These are phyloP conservation scores for Penicillium pulvis DNA, from an alignment of 495 filamentous ascomycete species.

Conservation along the genomic window DNA sequence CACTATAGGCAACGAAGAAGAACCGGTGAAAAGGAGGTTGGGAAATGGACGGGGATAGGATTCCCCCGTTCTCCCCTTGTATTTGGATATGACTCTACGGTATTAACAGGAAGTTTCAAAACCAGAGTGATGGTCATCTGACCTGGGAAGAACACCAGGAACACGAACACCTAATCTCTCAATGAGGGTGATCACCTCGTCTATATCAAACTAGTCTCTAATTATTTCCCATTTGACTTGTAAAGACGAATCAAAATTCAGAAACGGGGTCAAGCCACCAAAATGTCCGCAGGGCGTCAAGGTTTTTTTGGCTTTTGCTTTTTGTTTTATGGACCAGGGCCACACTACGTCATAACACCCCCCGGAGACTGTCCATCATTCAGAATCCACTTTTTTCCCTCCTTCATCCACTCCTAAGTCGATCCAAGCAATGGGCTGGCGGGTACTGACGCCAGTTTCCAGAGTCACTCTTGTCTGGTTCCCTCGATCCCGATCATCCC, in stretches of 20 bases:
- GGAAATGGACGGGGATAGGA: not conserved
- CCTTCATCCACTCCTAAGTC: conserved; percentile 27
- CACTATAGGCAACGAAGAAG: not conserved
- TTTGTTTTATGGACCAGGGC: conserved; percentile 24
- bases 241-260: not conserved
- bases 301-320: conserved; percentile 1
- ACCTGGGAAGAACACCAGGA: not conserved
- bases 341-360: conserved; percentile 41
- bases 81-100: not conserved
- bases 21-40: not conserved
- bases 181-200: no score
- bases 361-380: conserved; percentile 30
- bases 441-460: conserved; percentile 34
- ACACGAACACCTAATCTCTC: no score
- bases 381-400: conserved; percentile 30
- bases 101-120: not conserved
- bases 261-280: not conserved
- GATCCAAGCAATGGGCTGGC: conserved; percentile 35
- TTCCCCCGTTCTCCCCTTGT: not conserved
- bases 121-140: not conserved
- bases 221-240: not conserved
- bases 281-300: not conserved
- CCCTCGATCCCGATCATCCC: conserved; percentile 18
- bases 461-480: conserved; percentile 11
- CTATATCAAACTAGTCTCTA: not conserved